These are phyloP conservation scores for Helianthus tuberosus DNA, from an alignment of 129 eudicot species.

Conservation along the genomic window DNA sequence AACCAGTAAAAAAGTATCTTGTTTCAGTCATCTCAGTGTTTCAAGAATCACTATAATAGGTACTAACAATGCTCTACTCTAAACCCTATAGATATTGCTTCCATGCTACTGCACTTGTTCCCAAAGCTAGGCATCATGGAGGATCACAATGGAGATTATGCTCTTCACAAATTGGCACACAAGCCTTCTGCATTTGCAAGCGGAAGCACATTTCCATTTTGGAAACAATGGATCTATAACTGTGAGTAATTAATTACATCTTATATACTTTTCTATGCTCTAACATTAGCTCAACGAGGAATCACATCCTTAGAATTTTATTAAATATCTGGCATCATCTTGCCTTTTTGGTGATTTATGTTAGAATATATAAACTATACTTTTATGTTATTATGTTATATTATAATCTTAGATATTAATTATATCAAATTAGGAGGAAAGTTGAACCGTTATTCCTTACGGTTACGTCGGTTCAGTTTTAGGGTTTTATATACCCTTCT, in stretches of 20 bases:
- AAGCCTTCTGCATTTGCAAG: constrained; percentile 61
- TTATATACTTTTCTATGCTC: neutral
- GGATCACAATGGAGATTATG: constrained; percentile 43
- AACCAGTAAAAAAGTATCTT: no score
- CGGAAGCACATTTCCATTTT: constrained; percentile 39
- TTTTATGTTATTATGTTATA: no score
- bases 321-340: neutral
- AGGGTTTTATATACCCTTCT: no score
- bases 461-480: no score
- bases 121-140: constrained; percentile 46
- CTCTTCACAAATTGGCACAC: constrained; percentile 49
- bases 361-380: no score
- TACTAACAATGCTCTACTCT: neutral
- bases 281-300: neutral
- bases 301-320: no score
- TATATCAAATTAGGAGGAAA: no score
- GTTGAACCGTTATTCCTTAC: no score
- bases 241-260: constrained; percentile 30
- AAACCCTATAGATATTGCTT: constrained; percentile 43
- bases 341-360: no score
- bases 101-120: constrained; percentile 28
- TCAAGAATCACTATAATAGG: neutral
- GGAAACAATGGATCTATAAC: constrained; percentile 48
- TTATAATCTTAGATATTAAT: no score
- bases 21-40: neutral